Percentiles rank a stretch among this genome's conserved stretches.
Evolutionary conservation across 441 rosid species (phyloP).

Genomic region (Arabidopsis hybrid): DNA sequence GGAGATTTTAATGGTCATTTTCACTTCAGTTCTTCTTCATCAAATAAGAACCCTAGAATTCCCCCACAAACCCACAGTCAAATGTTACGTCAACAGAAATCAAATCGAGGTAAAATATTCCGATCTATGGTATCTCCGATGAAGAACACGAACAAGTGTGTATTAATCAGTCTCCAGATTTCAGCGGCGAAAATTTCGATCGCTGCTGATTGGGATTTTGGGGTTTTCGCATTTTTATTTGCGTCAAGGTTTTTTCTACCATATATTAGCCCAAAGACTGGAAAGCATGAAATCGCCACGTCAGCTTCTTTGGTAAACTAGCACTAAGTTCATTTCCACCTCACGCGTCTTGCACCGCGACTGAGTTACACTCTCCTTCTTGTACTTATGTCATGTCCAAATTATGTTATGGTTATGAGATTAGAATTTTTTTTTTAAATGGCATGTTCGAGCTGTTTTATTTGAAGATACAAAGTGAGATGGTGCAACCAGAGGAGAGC

Average conservation of each 20-base stretch:
- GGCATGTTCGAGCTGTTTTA: too few relatives aligned
- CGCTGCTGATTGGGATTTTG: constrained; percentile 31
- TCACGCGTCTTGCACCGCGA: constrained; percentile 11
- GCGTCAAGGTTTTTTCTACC: constrained; percentile 1
- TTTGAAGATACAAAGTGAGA: too few relatives aligned
- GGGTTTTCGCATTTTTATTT: neutral
- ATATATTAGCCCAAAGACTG: constrained; percentile 19
- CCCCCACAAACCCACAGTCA: constrained; percentile 6
- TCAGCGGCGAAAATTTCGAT: constrained; percentile 3
- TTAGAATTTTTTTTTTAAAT: too few relatives aligned
- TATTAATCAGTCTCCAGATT: constrained; percentile 12
- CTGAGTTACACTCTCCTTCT: neutral
- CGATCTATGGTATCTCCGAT: constrained; percentile 26
- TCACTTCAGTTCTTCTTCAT: constrained; percentile 38
- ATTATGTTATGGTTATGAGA: too few relatives aligned
- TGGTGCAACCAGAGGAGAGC: too few relatives aligned
- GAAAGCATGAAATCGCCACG: constrained; percentile 31
- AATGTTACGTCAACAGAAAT: neutral
- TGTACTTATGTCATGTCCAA: too few relatives aligned
- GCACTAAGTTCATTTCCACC: neutral
- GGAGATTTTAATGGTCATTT: constrained; percentile 1
- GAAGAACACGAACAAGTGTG: constrained; percentile 5
- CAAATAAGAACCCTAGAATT: constrained; percentile 38
- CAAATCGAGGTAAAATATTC: constrained; percentile 9
- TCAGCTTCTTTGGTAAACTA: constrained; percentile 14